Base-by-base conservation (phyloP, 1,139 yeast genomes). In the Candida pseudoviswanathii region DNA sequence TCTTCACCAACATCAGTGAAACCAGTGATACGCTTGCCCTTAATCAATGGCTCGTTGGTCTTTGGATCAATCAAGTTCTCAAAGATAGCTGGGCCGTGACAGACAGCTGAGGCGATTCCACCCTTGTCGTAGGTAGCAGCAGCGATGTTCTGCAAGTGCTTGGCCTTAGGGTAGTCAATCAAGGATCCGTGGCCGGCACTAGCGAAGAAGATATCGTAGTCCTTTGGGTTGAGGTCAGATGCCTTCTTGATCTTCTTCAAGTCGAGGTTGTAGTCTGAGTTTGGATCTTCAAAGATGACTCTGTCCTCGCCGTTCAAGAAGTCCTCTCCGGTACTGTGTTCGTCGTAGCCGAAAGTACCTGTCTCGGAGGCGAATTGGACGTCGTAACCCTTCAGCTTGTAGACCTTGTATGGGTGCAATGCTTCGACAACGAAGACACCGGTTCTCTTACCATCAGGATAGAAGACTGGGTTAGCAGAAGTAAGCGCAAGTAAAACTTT, bases 101-200 rank as follows among this genome's bases (percentile, higher is more conserved):
- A 84, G 24, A 84, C 87, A 11, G 88, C 85, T 38, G 83, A 63
- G 27, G 84, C 78, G 39, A 81, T 75, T 44, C 86, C 86, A 33
- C 79, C 80, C 36, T 74, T 66, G 41, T 67, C 68, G 61, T 77
- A 81, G 46, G 82, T 75, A 9, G 67, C 64, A 40, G 69, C 65
- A 27, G 82, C 83, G 42, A 81, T 54, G 29, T 62, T 56, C 51
- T 77, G 82, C 47, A 83, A 66, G n/a, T 60, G 71, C 4, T 61
- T 64, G 21, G 85, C 85, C 3, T 63, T 67, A 45, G 85, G 84
- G 61, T 74, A 82, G 61, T 84, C 89, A 57, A 73, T 79, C 44
- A 77, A 59, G n/a, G 85, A 70, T 25, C 80, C 89, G 58, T 84
- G 89, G 33, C 89, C 89, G 47, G 82, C 89, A 47, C 86, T 79